phyloP scores from a whole-genome alignment of 345 rosid genomes.

The Eucalyptus rudis region DNA sequence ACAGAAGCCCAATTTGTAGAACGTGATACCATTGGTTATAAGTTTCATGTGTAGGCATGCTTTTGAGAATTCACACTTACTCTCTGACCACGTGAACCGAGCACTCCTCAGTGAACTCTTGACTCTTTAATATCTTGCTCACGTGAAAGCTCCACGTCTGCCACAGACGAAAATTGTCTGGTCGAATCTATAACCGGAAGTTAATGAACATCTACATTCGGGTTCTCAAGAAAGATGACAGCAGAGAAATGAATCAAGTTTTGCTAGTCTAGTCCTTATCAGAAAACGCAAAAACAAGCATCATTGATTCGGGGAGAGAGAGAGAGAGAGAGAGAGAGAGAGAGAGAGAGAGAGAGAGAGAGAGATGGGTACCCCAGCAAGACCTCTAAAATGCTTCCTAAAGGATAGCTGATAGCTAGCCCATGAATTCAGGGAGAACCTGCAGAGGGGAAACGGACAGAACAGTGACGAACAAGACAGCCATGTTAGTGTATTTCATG shows the following conservation, averaged over 20 bases:
- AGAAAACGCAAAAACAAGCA: not conserved
- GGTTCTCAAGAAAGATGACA: not conserved
- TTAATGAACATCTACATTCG: not conserved
- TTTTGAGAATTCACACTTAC: not conserved
- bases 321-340: no score
- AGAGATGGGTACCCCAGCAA: slow-evolving; percentile 1
- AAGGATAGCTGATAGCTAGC: not conserved
- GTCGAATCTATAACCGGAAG: not conserved
- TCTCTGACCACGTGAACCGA: slow-evolving; percentile 10
- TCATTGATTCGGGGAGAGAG: not conserved
- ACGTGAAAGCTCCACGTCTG: slow-evolving; percentile 19
- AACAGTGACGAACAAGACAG: not conserved
- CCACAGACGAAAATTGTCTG: not conserved
- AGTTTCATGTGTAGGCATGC: not conserved
- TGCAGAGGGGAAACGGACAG: not conserved
- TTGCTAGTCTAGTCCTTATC: not conserved
- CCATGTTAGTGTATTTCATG: not conserved
- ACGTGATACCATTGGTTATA: not conserved
- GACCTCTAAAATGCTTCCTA: not conserved
- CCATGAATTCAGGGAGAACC: not conserved
- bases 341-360: not conserved
- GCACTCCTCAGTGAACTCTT: not conserved
- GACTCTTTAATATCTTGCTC: slow-evolving; percentile 4
- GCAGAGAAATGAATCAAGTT: not conserved
- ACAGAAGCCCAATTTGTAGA: not conserved